Evolutionary conservation across 441 rosid species (phyloP).

Genomic region (Erysimum pusillum): DNA sequence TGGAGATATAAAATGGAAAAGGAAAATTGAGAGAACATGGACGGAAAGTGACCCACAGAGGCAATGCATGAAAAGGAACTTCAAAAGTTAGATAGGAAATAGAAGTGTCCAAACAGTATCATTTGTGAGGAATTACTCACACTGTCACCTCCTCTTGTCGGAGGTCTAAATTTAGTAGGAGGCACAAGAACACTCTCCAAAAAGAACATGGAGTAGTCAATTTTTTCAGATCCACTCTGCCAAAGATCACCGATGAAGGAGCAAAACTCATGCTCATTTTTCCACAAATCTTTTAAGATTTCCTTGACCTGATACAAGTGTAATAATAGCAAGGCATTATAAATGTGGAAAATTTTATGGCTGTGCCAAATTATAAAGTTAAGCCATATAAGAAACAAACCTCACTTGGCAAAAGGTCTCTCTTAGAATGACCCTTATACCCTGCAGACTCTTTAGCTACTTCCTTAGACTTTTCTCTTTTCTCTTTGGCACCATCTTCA

Average conservation of each 20-base stretch:
- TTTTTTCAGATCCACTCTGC: constrained; percentile 61
- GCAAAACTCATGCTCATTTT: constrained; percentile 83
- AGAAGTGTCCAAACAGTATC: constrained; percentile 4
- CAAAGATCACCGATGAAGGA: constrained; percentile 82
- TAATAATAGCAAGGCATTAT: constrained; percentile 11
- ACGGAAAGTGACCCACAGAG: constrained; percentile 24
- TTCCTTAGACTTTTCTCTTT: constrained; percentile 40
- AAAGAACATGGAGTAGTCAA: constrained; percentile 77
- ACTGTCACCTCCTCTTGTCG: constrained; percentile 87
- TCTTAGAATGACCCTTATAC: constrained; percentile 50
- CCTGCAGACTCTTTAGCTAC: constrained; percentile 48
- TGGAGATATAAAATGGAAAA: background rate
- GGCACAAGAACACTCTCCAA: constrained; percentile 83
- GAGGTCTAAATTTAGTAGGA: constrained; percentile 92
- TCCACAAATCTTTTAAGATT: constrained; percentile 75
- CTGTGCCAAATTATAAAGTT: background rate
- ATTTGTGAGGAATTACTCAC: constrained; percentile 49
- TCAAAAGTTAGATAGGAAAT: constrained; percentile 12
- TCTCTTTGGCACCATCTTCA: constrained; percentile 50
- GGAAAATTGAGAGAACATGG: background rate
- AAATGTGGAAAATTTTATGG: background rate
- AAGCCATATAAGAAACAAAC: constrained; percentile 53
- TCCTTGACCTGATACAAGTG: constrained; percentile 65
- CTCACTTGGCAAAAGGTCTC: constrained; percentile 80
- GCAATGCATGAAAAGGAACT: constrained; percentile 12